Conservation (phyloP, 2,329 filamentous ascomycete genomes). For the Dothideomycetes sp. region DNA sequence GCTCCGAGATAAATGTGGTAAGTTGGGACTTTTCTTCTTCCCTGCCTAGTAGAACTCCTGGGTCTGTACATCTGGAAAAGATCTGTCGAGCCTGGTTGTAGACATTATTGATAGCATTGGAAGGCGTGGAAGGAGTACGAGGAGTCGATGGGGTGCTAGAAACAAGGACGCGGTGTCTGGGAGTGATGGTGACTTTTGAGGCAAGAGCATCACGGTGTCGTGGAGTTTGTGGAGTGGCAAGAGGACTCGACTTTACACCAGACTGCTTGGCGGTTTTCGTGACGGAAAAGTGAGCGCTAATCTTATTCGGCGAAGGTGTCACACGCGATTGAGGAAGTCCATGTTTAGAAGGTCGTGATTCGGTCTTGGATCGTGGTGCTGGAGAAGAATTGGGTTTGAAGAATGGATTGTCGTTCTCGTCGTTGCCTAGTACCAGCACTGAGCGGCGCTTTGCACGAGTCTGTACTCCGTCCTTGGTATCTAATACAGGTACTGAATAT, state of each 20-base stretch:
- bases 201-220: slow-evolving; percentile 66
- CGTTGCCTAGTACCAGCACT: slow-evolving; percentile 45
- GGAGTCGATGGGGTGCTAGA: slow-evolving; percentile 67
- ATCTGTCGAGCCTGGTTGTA: slow-evolving; percentile 82
- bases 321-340: slow-evolving; percentile 34
- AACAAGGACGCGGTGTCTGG: slow-evolving; percentile 73
- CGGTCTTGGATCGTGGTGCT: slow-evolving; percentile 27
- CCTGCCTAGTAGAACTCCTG: slow-evolving; percentile 67
- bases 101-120: slow-evolving; percentile 57
- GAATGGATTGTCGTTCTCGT: slow-evolving; percentile 60
- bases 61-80: slow-evolving; percentile 71
- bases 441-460: slow-evolving; percentile 36
- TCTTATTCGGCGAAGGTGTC: slow-evolving; percentile 31
- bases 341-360: slow-evolving; percentile 39
- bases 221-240: slow-evolving; percentile 56
- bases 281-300: slow-evolving; percentile 35
- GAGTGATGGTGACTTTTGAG: slow-evolving; percentile 62
- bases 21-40: slow-evolving; percentile 61
- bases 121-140: slow-evolving; percentile 66
- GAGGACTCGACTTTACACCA: slow-evolving; percentile 27
- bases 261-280: slow-evolving; percentile 28
- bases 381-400: slow-evolving; percentile 32
- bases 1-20: slow-evolving; percentile 56
- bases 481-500: slow-evolving; percentile 3
- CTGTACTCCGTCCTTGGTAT: slow-evolving; percentile 15